Base-by-base conservation (phyloP, 805 yeast genomes). In the Ogataea haglerorum region DNA sequence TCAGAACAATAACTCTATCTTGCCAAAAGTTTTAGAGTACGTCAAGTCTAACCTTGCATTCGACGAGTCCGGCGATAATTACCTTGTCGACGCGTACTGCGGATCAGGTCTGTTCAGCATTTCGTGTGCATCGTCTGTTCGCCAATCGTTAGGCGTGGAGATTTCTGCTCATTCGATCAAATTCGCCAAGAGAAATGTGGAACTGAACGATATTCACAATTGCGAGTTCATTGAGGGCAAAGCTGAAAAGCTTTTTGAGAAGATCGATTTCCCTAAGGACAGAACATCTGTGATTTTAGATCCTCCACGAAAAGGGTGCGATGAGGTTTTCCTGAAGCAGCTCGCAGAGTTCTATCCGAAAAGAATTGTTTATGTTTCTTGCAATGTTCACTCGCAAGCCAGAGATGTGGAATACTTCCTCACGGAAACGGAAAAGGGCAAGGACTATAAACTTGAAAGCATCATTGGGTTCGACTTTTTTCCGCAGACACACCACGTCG, bases 231-330 rank as follows among this genome's bases (percentile, higher is more conserved):
- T 91, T 26, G 87, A 80, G 19, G 99, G 98, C 24, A 86, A 89
- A 58, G 98, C 98, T 2, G 96, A 90, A 61, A 76, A 80, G 61
- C 81, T 93, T 44, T 93, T 93, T 62, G 85, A 75, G 36, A 78
- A 78, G 42, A 84, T 85, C 46, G 83, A 81, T 46, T 78, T 88
- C 3, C 95, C 95, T 6, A 71, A 76, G 27, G 77, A 74, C 33
- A 68, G 80, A 52, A 93, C 98, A 0, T 80, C 95, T 9, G 93
- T 93, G 26, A 89, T 93, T 43, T 75, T 93, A 55, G 99, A 93
- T 63, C 99, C 99, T 4, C 96, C 98, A 30, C 80, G 99, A 61
- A 93, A 91, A 63, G 99, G 99, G 2, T 91, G 98, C 63, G 97
- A 90, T 61, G 85, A 80, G 37, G 78, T 79, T 8, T 93, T 93